Evolutionary conservation across 345 rosid genomes (phyloP), one percentile per base, ranked within the genome.

Genomic region (Noccaea caerulescens): DNA sequence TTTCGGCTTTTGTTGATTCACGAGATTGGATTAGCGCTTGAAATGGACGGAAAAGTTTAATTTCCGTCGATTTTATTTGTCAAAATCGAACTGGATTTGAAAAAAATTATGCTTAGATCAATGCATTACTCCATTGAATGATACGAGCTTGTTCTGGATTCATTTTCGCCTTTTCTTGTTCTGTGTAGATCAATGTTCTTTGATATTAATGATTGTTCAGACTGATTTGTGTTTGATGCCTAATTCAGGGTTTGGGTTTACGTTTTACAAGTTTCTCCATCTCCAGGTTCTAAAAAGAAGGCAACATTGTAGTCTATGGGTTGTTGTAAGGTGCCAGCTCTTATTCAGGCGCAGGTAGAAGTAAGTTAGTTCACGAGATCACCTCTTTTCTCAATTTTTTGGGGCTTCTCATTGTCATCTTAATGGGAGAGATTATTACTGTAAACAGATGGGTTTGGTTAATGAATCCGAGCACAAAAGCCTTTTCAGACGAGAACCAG

Each of bases 311-410:
- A 5, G 58, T 52, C 39, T 54, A 75, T 76, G 80, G 76, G 60
- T 63, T 70, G 78, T 74, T 74, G 71, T 34, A 70, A 76, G 49
- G 65, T 60, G 54, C 76, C 75, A 43, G 71, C 71, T 76, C 67
- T 76, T 46, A 71, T 76, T 70, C 78, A 68, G 16, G 66, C 73
- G 7, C 78, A 75, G 41, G 58, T 75, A 8, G 72, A 76, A 76
- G 80, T 76, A 70, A 63, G 73, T 63, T 56, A 4, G 53, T 44
- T 63, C 56, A 53, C 0, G 42, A 13, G 2, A 47, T 65, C 41
- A 11, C 10, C 9, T 56, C 51, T 65, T 16, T 0, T 32, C n/a
- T 73, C 7, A 0, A 18, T 39, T 20, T 16, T 45, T 5, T 65
- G 6, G 9, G 20, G 14, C 30, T 27, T 27, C 4, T 58, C 27